Evolutionary conservation across 1,284 basidiomycete species (phyloP).

Genomic region (Moniliella sp.): DNA sequence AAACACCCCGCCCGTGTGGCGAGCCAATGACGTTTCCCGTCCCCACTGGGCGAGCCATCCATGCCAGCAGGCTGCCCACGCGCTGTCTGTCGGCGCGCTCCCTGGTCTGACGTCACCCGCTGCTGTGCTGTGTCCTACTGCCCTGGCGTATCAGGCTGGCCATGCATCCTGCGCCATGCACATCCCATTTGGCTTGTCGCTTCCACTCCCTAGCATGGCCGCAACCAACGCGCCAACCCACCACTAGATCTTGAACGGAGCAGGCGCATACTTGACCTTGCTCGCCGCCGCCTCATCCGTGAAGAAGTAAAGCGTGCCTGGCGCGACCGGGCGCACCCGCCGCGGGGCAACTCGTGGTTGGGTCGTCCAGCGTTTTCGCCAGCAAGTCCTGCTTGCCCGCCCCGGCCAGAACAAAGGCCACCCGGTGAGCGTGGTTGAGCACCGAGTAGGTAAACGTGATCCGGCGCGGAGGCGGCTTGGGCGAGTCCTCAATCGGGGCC

Average conservation of each 20-base stretch:
- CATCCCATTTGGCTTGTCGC: too few species aligned
- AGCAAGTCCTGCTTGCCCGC: conserved; percentile 63
- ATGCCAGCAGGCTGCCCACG: too few species aligned
- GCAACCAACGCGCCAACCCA: too few species aligned
- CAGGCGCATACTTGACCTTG: conserved; percentile 4
- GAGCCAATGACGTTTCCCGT: too few species aligned
- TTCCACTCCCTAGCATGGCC: too few species aligned
- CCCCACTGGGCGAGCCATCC: too few species aligned
- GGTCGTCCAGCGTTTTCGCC: conserved; percentile 52
- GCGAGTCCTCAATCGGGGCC: conserved; percentile 71
- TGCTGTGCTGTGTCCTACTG: too few species aligned
- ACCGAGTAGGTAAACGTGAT: conserved; percentile 40
- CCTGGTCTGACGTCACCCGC: too few species aligned
- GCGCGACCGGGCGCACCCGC: conserved; percentile 53
- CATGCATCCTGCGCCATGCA: too few species aligned
- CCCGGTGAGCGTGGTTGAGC: conserved; percentile 41
- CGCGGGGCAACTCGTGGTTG: conserved; percentile 63
- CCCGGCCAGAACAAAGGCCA: conserved; percentile 68
- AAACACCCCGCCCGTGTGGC: too few species aligned
- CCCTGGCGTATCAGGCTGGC: too few species aligned
- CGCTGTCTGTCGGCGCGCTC: too few species aligned
- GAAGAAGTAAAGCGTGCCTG: conserved; percentile 41
- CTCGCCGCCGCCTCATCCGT: conserved; percentile 18
- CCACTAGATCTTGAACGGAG: conserved; percentile 6
- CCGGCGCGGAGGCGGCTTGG: conserved; percentile 72